These are phyloP conservation scores for Streptanthus diversifolius DNA, from an alignment of 345 rosid genomes.

Conservation along the genomic window DNA sequence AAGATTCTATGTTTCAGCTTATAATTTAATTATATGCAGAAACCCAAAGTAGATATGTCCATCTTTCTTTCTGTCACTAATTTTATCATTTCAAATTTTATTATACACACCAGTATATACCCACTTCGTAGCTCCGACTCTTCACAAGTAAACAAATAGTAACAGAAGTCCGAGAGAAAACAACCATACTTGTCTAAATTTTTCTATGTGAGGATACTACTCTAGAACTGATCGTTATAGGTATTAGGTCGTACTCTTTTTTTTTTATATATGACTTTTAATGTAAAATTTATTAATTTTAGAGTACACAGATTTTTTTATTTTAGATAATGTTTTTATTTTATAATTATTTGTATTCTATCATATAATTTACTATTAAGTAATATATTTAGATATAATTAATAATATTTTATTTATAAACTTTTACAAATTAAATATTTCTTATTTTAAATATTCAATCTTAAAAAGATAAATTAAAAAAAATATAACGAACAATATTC, in stretches of 20 bases:
- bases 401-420: too few species aligned
- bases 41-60: slow-evolving; percentile 23
- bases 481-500: too few species aligned
- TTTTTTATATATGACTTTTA: too few species aligned
- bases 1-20: slow-evolving; percentile 32
- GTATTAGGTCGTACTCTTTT: background rate
- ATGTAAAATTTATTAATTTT: too few species aligned
- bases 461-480: too few species aligned
- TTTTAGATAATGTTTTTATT: too few species aligned
- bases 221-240: background rate
- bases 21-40: background rate
- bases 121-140: slow-evolving; percentile 7
- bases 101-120: background rate
- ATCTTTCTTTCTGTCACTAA: background rate
- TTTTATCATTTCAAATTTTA: background rate
- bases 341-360: too few species aligned
- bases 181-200: background rate
- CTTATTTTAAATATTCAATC: too few species aligned
- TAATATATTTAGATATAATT: too few species aligned
- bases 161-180: background rate
- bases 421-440: too few species aligned
- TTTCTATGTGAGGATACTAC: background rate
- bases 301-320: too few species aligned
- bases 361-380: too few species aligned
- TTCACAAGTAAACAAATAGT: background rate